These are phyloP conservation scores for Closterium sp. DNA, from an alignment of 139 green algal species.

Conservation along the genomic window DNA sequence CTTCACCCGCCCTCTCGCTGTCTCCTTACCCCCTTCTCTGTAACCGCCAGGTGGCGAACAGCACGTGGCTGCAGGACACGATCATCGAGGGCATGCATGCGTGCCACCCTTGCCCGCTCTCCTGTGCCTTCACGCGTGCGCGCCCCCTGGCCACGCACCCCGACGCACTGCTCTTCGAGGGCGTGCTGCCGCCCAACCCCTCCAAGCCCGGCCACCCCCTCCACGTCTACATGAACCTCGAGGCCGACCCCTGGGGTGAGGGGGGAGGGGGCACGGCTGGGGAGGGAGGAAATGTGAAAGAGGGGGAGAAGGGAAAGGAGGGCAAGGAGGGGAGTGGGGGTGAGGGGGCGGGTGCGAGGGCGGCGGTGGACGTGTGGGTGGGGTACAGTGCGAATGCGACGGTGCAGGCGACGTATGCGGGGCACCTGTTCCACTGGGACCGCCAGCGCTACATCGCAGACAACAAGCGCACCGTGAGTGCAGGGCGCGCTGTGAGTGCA, in stretches of 20 bases:
- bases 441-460: neutral
- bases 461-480: neutral
- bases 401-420: neutral
- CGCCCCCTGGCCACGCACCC: neutral
- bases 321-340: neutral
- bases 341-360: neutral
- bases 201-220: neutral
- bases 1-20: neutral
- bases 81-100: neutral
- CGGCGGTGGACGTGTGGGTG: neutral
- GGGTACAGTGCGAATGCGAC: neutral
- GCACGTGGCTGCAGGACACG: neutral
- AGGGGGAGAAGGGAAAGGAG: neutral
- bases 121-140: neutral
- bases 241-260: neutral
- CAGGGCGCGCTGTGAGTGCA: too few species aligned
- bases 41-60: neutral
- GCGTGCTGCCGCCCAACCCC: neutral
- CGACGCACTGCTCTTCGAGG: neutral
- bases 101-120: neutral
- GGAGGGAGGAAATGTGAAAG: too few species aligned
- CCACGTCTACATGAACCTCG: neutral
- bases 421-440: neutral
- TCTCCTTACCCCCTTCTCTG: too few species aligned
- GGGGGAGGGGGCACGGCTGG: too few species aligned